Conservation (phyloP, 106 monocot species). For the Amphibolis antarctica region DNA sequence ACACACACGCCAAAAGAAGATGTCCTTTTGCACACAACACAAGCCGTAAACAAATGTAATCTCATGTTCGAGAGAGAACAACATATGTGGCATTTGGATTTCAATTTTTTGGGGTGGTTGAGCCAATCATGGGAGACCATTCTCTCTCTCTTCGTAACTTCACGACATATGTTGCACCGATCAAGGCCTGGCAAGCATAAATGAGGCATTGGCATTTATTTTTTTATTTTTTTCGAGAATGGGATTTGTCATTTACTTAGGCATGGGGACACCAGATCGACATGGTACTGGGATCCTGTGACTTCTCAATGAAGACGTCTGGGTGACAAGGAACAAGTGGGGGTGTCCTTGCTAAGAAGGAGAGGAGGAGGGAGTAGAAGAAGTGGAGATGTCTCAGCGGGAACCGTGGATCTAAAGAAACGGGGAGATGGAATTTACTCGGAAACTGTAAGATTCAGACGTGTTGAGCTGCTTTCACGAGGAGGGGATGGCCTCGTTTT, state of each 20-base stretch:
- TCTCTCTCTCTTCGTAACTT: neutral
- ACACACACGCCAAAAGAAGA: neutral
- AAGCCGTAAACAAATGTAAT: conserved; percentile 1
- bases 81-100: neutral
- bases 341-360: neutral
- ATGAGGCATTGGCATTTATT: conserved; percentile 5
- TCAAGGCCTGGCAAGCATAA: conserved; percentile 8
- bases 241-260: conserved; percentile 6
- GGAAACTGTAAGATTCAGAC: neutral
- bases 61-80: neutral
- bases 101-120: conserved; percentile 1
- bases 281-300: conserved; percentile 6
- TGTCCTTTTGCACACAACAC: neutral
- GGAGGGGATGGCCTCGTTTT: too few species aligned
- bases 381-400: neutral
- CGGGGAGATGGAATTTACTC: conserved; percentile 4
- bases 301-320: neutral
- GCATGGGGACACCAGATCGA: conserved; percentile 3
- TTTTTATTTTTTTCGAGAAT: too few species aligned
- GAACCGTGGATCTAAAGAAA: conserved; percentile 7
- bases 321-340: neutral
- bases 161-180: conserved; percentile 6
- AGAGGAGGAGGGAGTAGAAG: too few species aligned
- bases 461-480: neutral
- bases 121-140: neutral